A percentile compares a stretch with the other conserved stretches of the same genome.
Conservation (phyloP, 768 basidiomycete species). For the Baorangia bicolor region DNA sequence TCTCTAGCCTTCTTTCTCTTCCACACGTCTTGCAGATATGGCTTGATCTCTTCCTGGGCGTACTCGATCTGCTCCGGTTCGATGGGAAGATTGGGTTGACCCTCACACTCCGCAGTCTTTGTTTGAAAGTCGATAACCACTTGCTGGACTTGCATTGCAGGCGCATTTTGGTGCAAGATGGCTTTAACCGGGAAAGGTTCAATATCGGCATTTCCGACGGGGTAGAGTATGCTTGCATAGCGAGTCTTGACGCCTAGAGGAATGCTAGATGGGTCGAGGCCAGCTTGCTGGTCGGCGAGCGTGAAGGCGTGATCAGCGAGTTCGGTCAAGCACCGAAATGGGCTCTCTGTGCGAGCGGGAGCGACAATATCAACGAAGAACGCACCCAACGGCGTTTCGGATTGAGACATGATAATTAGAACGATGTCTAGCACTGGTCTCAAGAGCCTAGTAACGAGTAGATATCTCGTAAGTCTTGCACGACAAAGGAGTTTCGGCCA, state of each 20-base stretch:
- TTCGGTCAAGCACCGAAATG: conserved; percentile 14
- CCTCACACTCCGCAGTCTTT: conserved; percentile 14
- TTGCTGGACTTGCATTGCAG: conserved; percentile 4
- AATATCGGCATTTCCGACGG: background rate
- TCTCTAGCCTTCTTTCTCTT: conserved; percentile 3
- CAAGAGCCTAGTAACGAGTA: too few species aligned
- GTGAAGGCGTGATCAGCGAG: conserved; percentile 23
- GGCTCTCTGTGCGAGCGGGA: background rate
- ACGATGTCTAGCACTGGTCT: background rate
- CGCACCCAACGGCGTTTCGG: conserved; percentile 6
- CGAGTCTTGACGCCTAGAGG: conserved; percentile 5
- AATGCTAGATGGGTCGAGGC: background rate
- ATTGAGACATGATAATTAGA: conserved; percentile 9
- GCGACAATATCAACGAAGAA: conserved; percentile 17
- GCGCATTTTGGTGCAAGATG: conserved; percentile 12
- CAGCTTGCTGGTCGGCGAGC: conserved; percentile 6
- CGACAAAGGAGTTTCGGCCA: background rate
- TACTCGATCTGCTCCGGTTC: conserved; percentile 18
- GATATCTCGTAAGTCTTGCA: too few species aligned
- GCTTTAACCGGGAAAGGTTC: conserved; percentile 13
- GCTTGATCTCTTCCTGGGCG: conserved; percentile 14
- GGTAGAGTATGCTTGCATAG: conserved; percentile 17
- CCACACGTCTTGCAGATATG: conserved; percentile 13
- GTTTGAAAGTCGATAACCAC: conserved; percentile 19
- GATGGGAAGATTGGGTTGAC: conserved; percentile 15